Base-by-base conservation (phyloP, 345 rosid species). In the Cardiospermum halicacabum region DNA sequence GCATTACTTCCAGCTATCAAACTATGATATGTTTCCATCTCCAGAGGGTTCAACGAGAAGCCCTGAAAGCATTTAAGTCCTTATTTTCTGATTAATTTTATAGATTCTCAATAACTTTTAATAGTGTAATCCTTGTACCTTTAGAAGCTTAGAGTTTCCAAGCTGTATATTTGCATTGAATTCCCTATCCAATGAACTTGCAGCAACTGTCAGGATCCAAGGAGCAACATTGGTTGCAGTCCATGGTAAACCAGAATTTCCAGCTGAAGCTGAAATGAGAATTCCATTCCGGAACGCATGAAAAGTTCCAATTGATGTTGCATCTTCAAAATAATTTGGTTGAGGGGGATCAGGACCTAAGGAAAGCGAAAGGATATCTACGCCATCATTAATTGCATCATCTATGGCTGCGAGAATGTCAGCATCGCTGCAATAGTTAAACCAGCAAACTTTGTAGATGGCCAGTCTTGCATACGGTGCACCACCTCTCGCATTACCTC, bases 381-480 rank as follows among this genome's bases (percentile, higher is more conserved):
- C 86, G 4, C 78, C 75, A 2, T 70, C 80, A 13, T 50, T 47
- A 16, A 77, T 75, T 24, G 81, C 86, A 59, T 82, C 85, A 48
- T 80, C 87, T 65, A 80, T 43, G 10, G 85, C 77, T 27, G 82
- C 32, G 21, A 85, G 77, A 72, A 78, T 4, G 50, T 82, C 85
- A 16, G 81, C 77, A 45, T 76, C 78, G 22, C 16, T 62, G 50
- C 87, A 82, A 18, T 36, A 4, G 43, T 49, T n/a, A 18, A 78
- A 76, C 82, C 86, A 77, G 39, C 85, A 80, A 39, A 71, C 81
- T 70, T 82, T 76, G 72, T 84, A 82, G 62, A 79, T 74, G 66
- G 82, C 82, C 24, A 80, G 81, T 42, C 79, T 76, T 5, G 83
- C 84, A 64, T 64, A 36, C 8, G 83, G 81, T 58, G 83, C 82